Evolutionary conservation across 306 rosid genomes (phyloP).

Genomic region (Cucurbita ficifolia): DNA sequence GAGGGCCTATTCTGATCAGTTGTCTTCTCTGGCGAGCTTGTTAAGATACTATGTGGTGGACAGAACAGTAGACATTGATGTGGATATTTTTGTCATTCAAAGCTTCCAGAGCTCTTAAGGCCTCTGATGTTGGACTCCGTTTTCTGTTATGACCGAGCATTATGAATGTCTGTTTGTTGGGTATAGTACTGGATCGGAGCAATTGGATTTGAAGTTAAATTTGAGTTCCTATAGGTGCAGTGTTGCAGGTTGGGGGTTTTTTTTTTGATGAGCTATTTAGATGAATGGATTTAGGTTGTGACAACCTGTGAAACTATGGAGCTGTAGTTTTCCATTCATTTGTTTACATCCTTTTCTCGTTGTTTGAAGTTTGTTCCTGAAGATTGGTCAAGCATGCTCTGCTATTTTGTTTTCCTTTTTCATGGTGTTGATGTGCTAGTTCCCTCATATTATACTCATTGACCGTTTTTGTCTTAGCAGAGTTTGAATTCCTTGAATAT

Average conservation of each 20-base stretch:
- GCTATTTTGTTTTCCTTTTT: neutral
- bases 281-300: constrained; percentile 2
- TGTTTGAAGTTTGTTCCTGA: neutral
- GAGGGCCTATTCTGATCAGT: neutral
- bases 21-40: neutral
- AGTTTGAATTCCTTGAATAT: neutral
- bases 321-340: neutral
- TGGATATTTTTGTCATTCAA: neutral
- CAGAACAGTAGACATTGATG: neutral
- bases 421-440: neutral
- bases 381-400: neutral
- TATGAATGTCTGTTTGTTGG: neutral
- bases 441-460: neutral
- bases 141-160: neutral
- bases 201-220: neutral
- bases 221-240: neutral
- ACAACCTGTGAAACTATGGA: neutral
- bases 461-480: neutral
- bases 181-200: neutral
- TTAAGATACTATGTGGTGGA: neutral
- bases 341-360: neutral
- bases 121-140: neutral
- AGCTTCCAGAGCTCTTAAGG: neutral
- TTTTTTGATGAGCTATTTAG: neutral
- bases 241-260: neutral